phyloP scores from a whole-genome alignment of 1,139 yeast species.

The Saccharomyces hybrid region DNA sequence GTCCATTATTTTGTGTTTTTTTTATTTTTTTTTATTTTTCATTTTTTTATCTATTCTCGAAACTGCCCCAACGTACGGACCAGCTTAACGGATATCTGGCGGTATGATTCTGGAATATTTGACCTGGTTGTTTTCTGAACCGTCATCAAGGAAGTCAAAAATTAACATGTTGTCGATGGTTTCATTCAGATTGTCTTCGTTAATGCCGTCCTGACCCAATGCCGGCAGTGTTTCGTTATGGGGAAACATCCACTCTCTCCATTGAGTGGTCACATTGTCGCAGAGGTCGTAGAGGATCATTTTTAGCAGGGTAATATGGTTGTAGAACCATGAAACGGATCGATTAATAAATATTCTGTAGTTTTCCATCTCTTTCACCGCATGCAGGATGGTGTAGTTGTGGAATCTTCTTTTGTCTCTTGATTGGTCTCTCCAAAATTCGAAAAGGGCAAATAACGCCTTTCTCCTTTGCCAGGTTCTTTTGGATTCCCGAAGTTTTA shows the following conservation, averaged over 20 bases:
- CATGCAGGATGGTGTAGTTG: slow-evolving; percentile 27
- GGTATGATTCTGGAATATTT: slow-evolving; percentile 22
- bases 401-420: slow-evolving; percentile 27
- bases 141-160: slow-evolving; percentile 29
- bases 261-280: slow-evolving; percentile 28
- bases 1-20: neutral
- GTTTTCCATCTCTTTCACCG: slow-evolving; percentile 33
- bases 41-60: neutral
- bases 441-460: slow-evolving; percentile 30
- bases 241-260: slow-evolving; percentile 33
- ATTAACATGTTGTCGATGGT: slow-evolving; percentile 25
- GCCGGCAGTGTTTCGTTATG: slow-evolving; percentile 20
- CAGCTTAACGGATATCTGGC: slow-evolving; percentile 4
- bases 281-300: slow-evolving; percentile 32
- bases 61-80: neutral
- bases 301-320: slow-evolving; percentile 30
- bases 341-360: slow-evolving; percentile 30
- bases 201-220: slow-evolving; percentile 17
- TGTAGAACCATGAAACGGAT: slow-evolving; percentile 33
- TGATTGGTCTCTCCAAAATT: slow-evolving; percentile 33
- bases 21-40: neutral
- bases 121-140: slow-evolving; percentile 22
- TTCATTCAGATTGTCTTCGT: slow-evolving; percentile 24
- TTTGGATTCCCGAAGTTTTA: slow-evolving; percentile 30
- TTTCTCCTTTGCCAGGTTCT: slow-evolving; percentile 33